Percentiles rank a stretch among this genome's conserved stretches.
These are phyloP conservation scores for Hysterangium stoloniferum DNA, from an alignment of 768 basidiomycete genomes.

Conservation along the genomic window DNA sequence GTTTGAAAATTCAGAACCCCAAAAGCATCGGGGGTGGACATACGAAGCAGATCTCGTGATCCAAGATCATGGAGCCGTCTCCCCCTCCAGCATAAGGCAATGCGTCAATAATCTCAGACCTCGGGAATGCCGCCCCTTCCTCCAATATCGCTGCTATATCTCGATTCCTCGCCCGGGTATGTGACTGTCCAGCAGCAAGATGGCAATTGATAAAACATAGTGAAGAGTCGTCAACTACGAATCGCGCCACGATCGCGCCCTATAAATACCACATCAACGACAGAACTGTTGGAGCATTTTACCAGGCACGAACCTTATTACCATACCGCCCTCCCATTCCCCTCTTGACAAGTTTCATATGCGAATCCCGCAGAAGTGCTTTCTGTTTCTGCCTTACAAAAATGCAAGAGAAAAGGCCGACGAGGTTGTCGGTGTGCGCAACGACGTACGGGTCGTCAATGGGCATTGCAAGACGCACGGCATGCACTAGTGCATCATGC, in stretches of 20 bases:
- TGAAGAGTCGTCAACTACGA: conserved; percentile 87
- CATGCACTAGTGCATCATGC: conserved; percentile 70
- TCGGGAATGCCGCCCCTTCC: conserved; percentile 59
- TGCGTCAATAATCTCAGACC: conserved; percentile 39
- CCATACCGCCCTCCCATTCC: conserved; percentile 92
- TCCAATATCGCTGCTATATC: conserved; percentile 87
- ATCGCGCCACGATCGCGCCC: conserved; percentile 87
- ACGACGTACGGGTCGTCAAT: conserved; percentile 69
- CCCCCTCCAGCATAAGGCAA: conserved; percentile 82
- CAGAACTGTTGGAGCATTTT: not conserved
- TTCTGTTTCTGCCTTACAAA: conserved; percentile 41
- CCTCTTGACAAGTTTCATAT: conserved; percentile 80
- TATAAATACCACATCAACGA: conserved; percentile 22
- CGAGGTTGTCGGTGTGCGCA: conserved; percentile 79
- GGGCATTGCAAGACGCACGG: conserved; percentile 70
- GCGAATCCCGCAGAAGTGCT: conserved; percentile 47
- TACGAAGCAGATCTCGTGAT: conserved; percentile 92
- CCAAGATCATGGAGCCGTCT: conserved; percentile 85
- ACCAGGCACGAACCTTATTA: conserved; percentile 64
- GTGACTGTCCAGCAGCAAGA: conserved; percentile 89
- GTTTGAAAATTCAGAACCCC: conserved; percentile 5
- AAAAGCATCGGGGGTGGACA: conserved; percentile 22
- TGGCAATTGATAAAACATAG: conserved; percentile 96
- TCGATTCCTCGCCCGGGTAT: conserved; percentile 73
- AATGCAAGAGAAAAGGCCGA: conserved; percentile 72